phyloP scores from a whole-genome alignment of 2,329 filamentous ascomycete species.

The Oidium heveae region DNA sequence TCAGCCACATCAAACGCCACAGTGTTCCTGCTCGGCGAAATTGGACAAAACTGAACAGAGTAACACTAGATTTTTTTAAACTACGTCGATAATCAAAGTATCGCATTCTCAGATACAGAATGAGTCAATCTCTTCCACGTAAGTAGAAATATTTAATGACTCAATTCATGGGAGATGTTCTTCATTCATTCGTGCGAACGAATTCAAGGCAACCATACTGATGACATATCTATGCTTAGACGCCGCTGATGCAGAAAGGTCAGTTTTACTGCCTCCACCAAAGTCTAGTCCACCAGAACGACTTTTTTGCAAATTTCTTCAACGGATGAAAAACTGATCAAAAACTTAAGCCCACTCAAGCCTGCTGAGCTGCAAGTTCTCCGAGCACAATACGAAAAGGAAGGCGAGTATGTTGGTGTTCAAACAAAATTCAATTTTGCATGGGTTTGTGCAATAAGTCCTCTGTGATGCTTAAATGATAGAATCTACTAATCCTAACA shows the following conservation, averaged over 20 bases:
- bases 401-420: slow-evolving; percentile 86
- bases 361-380: slow-evolving; percentile 80
- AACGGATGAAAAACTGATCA: background rate
- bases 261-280: slow-evolving; percentile 9
- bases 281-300: background rate
- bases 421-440: slow-evolving; percentile 99
- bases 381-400: slow-evolving; percentile 84
- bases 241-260: slow-evolving; percentile 94
- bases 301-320: background rate
- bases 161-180: too few species aligned
- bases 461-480: background rate
- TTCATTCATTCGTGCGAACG: too few species aligned
- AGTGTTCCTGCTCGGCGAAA: too few species aligned
- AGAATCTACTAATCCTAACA: slow-evolving; percentile 1
- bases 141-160: slow-evolving; percentile 7
- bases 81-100: too few species aligned
- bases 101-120: slow-evolving; percentile 2
- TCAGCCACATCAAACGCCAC: too few species aligned
- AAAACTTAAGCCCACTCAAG: slow-evolving; percentile 48
- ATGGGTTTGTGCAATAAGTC: slow-evolving; percentile 38
- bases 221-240: slow-evolving; percentile 28
- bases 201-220: slow-evolving; percentile 5
- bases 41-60: too few species aligned
- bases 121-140: slow-evolving; percentile 15
- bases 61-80: too few species aligned